Base-by-base conservation (phyloP, 176 grass and related monocot species). In the maize (Zea mays) region DNA sequence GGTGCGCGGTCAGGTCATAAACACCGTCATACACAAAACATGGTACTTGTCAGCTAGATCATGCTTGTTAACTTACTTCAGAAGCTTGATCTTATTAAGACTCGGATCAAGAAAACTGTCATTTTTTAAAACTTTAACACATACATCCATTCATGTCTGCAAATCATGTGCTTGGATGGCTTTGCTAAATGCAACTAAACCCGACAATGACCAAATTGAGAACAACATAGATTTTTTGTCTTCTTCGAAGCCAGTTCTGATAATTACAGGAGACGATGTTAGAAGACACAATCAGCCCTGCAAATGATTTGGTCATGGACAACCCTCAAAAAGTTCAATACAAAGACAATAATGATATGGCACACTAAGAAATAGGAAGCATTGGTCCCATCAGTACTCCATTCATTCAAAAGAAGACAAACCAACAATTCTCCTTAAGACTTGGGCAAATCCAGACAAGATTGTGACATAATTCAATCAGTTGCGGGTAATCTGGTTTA, bases 81-180 rank as follows among this genome's bases (percentile, higher is more conserved):
- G 82, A 75, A 97, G 95, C 77, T 97, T 97, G 87, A 97, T 97
- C 85, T 97, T 91, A 86, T 97, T 91, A 72, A 97, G 85, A 71
- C 95, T 97, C 74, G 94, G 95, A 61, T 97, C 95, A 20, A 97
- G 94, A 84, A 97, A 97, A 92, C 94, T 97, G 77, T 97, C 94
- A 64, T 97, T 97, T 84, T 97, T 63, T 27, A 97, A 94, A 63
- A 97, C 92, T 88, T 97, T 97, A 74, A 97, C 87, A 61, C 95
- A 97, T n/a, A 97, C 95, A 86, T 97, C 91, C 95, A 97, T 97
- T 81, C 95, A 91, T 2, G 95, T 94, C 65, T 97, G 95, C 76
- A 97, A 81, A 79, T 97, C 95, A 88, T 97, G 95, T 63, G 95
- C 95, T 43, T 97, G 95, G 52, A 97, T 97, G 79, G 95, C 95